A percentile compares a stretch with the other conserved stretches of the same genome.
Evolutionary conservation across 2,329 filamentous ascomycete genomes (phyloP).

Genomic region (Sporothrix schenckii): DNA sequence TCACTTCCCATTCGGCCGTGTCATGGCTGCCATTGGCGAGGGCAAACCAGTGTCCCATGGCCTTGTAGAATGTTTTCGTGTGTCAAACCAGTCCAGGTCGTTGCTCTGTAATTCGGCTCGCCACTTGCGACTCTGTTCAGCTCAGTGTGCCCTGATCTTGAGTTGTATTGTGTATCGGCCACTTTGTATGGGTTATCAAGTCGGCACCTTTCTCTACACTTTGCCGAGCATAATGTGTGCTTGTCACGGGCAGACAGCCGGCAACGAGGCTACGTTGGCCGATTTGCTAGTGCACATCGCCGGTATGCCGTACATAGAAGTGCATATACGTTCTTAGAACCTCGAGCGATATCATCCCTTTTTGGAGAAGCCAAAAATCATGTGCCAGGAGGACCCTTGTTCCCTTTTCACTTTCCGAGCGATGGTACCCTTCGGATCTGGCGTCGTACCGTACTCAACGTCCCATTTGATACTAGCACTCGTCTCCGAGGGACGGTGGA

Average conservation of each 20-base stretch:
- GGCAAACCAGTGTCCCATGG: no score
- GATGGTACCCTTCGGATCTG: background rate
- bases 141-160: background rate
- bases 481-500: background rate
- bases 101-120: background rate
- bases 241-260: background rate
- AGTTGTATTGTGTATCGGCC: background rate
- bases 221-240: conserved; percentile 6
- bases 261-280: background rate
- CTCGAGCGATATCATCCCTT: background rate
- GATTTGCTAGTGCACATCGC: no score
- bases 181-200: background rate
- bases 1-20: background rate
- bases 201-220: background rate
- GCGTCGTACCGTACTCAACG: conserved; percentile 10
- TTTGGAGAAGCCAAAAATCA: background rate
- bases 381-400: background rate
- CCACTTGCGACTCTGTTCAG: conserved; percentile 11
- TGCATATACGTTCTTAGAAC: no score
- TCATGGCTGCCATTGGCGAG: background rate
- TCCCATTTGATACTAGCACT: background rate
- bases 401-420: background rate
- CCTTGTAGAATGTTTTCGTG: no score
- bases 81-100: background rate
- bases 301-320: no score